Percentiles rank a stretch among this genome's conserved stretches.
phyloP scores from a whole-genome alignment of 306 rosid species.

The Rubus parviflorus region DNA sequence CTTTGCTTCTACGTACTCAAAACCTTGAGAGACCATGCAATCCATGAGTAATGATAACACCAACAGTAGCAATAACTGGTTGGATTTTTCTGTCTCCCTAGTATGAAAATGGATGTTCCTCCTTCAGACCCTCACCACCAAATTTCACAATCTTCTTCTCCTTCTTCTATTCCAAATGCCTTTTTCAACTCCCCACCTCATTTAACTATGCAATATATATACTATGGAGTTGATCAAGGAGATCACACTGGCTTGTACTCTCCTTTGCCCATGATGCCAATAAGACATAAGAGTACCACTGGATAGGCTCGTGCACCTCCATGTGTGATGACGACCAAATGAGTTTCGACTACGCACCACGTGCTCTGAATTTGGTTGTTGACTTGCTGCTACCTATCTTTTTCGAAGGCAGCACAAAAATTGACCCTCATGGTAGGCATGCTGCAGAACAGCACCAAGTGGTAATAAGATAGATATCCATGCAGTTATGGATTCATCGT shows the following conservation, averaged over 20 bases:
- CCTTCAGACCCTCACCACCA: slow-evolving; percentile 34
- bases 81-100: slow-evolving; percentile 77
- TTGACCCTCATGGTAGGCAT: too few species aligned
- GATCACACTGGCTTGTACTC: slow-evolving; percentile 55
- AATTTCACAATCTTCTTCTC: slow-evolving; percentile 29
- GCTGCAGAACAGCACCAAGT: too few species aligned
- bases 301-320: too few species aligned
- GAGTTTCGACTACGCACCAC: too few species aligned
- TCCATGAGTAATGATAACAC: slow-evolving; percentile 49
- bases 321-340: too few species aligned
- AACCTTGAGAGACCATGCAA: slow-evolving; percentile 48
- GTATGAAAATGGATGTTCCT: slow-evolving; percentile 46
- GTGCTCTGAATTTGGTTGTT: too few species aligned
- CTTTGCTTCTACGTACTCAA: slow-evolving; percentile 18
- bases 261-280: slow-evolving; percentile 64
- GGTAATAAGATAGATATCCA: too few species aligned
- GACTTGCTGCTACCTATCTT: too few species aligned
- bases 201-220: slow-evolving; percentile 57
- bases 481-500: too few species aligned
- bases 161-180: slow-evolving; percentile 36
- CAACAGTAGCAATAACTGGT: slow-evolving; percentile 53
- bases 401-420: too few species aligned
- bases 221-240: slow-evolving; percentile 55
- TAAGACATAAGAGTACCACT: slow-evolving; percentile 17
- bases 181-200: slow-evolving; percentile 48